phyloP scores from a whole-genome alignment of 192 early-diverging fungal species.

The Podila clonocystis region DNA sequence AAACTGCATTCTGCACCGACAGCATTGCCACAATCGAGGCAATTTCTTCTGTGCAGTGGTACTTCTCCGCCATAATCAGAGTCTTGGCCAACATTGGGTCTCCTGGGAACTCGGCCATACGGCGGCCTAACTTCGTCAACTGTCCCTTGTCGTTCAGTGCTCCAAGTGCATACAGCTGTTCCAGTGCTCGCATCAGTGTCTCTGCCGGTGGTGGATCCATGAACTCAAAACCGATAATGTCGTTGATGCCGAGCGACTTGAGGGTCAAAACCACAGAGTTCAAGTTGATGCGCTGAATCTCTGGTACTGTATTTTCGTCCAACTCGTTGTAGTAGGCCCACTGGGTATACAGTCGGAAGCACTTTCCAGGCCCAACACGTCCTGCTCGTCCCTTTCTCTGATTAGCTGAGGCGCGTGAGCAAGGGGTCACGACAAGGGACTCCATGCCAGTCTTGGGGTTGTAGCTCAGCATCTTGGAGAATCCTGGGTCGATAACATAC shows the following conservation, averaged over 20 bases:
- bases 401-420: slow-evolving; percentile 92
- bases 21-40: slow-evolving; percentile 96
- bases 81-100: slow-evolving; percentile 97
- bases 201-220: slow-evolving; percentile 97
- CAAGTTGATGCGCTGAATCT: slow-evolving; percentile 97
- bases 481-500: slow-evolving; percentile 98
- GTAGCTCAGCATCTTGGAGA: slow-evolving; percentile 96
- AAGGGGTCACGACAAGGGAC: slow-evolving; percentile 94
- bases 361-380: slow-evolving; percentile 95
- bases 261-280: slow-evolving; percentile 89
- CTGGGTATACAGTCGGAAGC: slow-evolving; percentile 95
- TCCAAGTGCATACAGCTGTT: slow-evolving; percentile 91
- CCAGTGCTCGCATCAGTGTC: slow-evolving; percentile 91
- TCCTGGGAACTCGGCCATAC: slow-evolving; percentile 98
- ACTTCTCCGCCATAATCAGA: slow-evolving; percentile 91
- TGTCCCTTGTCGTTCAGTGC: slow-evolving; percentile 93
- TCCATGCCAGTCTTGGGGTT: slow-evolving; percentile 97
- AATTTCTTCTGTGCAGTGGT: slow-evolving; percentile 92
- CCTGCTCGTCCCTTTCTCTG: slow-evolving; percentile 97
- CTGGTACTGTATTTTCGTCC: slow-evolving; percentile 93
- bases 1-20: slow-evolving; percentile 80
- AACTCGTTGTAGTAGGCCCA: slow-evolving; percentile 94
- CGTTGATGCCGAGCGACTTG: slow-evolving; percentile 95
- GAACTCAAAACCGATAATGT: slow-evolving; percentile 97
- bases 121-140: slow-evolving; percentile 93